phyloP scores from a whole-genome alignment of 139 green algal genomes.

The Haematococcus lacustris region DNA sequence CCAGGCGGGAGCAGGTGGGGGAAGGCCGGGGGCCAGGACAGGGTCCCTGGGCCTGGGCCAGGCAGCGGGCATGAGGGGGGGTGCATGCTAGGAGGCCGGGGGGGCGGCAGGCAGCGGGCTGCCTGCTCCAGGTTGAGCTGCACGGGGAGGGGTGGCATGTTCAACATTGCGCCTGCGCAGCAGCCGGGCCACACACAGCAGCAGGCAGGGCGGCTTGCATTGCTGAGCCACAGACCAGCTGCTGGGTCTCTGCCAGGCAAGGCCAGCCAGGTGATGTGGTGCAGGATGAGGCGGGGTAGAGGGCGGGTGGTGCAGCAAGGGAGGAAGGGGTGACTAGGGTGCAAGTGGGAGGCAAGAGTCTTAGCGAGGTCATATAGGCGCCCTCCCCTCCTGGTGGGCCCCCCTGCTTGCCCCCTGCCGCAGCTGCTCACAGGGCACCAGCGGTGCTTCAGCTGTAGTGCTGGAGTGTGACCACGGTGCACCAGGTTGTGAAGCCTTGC shows the following conservation, averaged over 20 bases:
- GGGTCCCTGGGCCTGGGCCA: too few relatives aligned
- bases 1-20: too few relatives aligned
- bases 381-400: too few relatives aligned
- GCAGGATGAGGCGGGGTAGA: background rate
- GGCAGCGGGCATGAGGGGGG: too few relatives aligned
- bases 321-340: too few relatives aligned
- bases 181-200: background rate
- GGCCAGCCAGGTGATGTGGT: too few relatives aligned
- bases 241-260: too few relatives aligned
- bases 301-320: background rate
- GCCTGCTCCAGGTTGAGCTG: slow-evolving; percentile 66
- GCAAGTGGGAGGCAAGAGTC: too few relatives aligned
- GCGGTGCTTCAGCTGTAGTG: background rate
- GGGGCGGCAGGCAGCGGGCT: slow-evolving; percentile 45
- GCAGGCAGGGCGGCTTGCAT: background rate
- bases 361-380: too few relatives aligned
- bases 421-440: too few relatives aligned
- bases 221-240: background rate
- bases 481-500: background rate
- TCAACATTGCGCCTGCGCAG: slow-evolving; percentile 2
- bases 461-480: background rate
- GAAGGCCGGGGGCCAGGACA: too few relatives aligned
- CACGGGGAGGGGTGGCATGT: slow-evolving; percentile 80
- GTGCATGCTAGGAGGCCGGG: background rate
- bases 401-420: too few relatives aligned